These are phyloP conservation scores for Teunomyces kruisii DNA, from an alignment of 805 yeast species.

Conservation along the genomic window DNA sequence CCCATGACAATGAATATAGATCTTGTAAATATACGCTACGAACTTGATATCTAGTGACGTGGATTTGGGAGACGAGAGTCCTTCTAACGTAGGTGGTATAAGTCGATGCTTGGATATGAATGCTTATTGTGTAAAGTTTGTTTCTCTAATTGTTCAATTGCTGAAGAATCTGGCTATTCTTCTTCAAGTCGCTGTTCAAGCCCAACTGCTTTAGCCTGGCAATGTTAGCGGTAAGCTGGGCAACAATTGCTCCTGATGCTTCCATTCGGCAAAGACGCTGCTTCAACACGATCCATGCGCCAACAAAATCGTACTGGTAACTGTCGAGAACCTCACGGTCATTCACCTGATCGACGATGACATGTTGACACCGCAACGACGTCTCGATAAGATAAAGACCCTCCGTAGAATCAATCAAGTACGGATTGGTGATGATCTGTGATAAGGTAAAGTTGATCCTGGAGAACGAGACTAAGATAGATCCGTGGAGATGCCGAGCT, in stretches of 20 bases:
- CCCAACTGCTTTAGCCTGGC: background rate
- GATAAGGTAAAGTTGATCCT: conserved; percentile 28
- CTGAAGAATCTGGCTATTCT: background rate
- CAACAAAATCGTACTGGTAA: conserved; percentile 36
- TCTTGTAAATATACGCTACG: conserved; percentile 2
- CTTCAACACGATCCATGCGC: conserved; percentile 31
- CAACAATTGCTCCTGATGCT: background rate
- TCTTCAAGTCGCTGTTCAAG: background rate
- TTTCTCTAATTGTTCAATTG: background rate
- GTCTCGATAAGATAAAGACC: conserved; percentile 14
- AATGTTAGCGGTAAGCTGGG: background rate
- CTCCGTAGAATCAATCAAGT: conserved; percentile 20
- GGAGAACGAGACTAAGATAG: conserved; percentile 24
- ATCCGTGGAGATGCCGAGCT: conserved; percentile 8
- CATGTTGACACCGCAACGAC: conserved; percentile 24
- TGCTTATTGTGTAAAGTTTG: too few relatives aligned
- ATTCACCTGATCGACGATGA: conserved; percentile 15
- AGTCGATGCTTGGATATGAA: too few relatives aligned
- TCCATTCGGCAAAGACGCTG: conserved; percentile 8
- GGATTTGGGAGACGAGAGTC: too few relatives aligned
- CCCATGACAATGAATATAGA: background rate
- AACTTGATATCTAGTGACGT: too few relatives aligned
- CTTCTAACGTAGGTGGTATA: too few relatives aligned
- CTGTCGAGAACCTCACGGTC: conserved; percentile 15
- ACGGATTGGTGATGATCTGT: conserved; percentile 31